Evolutionary conservation across 1,284 basidiomycete genomes (phyloP).

Genomic region (Inonotus obliquus): DNA sequence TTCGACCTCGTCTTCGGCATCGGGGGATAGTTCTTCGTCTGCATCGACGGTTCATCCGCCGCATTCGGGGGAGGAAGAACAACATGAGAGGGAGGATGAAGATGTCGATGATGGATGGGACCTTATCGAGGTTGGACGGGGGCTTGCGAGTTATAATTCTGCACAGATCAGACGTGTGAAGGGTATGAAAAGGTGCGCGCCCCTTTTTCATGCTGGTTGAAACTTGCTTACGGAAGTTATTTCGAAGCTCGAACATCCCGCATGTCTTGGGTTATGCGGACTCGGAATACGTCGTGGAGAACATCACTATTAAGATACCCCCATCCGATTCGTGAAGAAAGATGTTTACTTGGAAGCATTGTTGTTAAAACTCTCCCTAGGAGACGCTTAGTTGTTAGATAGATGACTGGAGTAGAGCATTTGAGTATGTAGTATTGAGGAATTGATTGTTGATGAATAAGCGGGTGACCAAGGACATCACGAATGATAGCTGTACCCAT

Average conservation of each 20-base stretch:
- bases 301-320: conserved; percentile 63
- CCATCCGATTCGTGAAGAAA: background rate
- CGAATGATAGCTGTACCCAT: too few species aligned
- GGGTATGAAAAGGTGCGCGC: conserved; percentile 76
- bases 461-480: too few species aligned
- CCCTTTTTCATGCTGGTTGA: conserved; percentile 3
- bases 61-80: background rate
- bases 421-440: too few species aligned
- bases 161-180: conserved; percentile 87
- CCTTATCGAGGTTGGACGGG: conserved; percentile 87
- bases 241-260: conserved; percentile 70
- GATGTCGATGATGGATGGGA: conserved; percentile 57
- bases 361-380: too few species aligned
- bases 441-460: too few species aligned
- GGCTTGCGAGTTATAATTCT: conserved; percentile 94
- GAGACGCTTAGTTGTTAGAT: too few species aligned
- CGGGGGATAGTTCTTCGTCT: conserved; percentile 29
- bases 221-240: conserved; percentile 12
- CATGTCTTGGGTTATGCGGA: conserved; percentile 89
- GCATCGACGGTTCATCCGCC: conserved; percentile 19
- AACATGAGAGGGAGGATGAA: conserved; percentile 28
- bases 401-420: too few species aligned
- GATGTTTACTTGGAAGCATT: too few species aligned
- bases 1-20: conserved; percentile 24
- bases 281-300: conserved; percentile 95